A percentile compares a stretch with the other conserved stretches of the same genome.
Evolutionary conservation across 2,329 filamentous ascomycete genomes (phyloP).

Genomic region (Exophiala xenobiotica): DNA sequence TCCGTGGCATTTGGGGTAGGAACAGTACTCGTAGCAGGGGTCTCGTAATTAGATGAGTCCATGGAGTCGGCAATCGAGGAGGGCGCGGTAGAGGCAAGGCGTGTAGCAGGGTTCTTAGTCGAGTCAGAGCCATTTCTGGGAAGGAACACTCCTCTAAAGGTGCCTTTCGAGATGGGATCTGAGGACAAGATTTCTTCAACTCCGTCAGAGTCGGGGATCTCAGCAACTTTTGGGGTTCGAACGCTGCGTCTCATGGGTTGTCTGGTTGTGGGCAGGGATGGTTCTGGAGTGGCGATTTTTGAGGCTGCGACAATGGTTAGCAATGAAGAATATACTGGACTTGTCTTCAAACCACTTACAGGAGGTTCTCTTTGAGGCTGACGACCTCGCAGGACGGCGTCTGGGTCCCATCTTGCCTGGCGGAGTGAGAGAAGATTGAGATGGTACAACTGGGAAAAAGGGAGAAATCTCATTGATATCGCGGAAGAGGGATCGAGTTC

Average conservation of each 20-base stretch:
- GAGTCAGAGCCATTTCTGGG: slow-evolving; percentile 6
- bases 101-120: background rate
- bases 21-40: slow-evolving; percentile 60
- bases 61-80: slow-evolving; percentile 42
- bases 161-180: slow-evolving; percentile 9
- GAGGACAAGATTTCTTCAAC: slow-evolving; percentile 17
- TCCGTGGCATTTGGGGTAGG: slow-evolving; percentile 51
- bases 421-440: background rate
- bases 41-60: slow-evolving; percentile 55
- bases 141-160: slow-evolving; percentile 25
- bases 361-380: slow-evolving; percentile 9
- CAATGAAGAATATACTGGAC: background rate
- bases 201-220: slow-evolving; percentile 31
- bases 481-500: slow-evolving; percentile 6
- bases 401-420: slow-evolving; percentile 25
- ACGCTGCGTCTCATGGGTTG: slow-evolving; percentile 12
- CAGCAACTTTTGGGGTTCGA: slow-evolving; percentile 12
- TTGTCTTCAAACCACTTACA: slow-evolving; percentile 2
- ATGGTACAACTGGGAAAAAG: slow-evolving; percentile 1
- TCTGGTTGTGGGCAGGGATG: slow-evolving; percentile 15
- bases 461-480: slow-evolving; percentile 5
- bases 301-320: slow-evolving; percentile 10
- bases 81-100: slow-evolving; percentile 39
- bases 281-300: slow-evolving; percentile 22
- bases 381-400: slow-evolving; percentile 17